These are phyloP conservation scores for Plasmopara viticola DNA, from an alignment of 352 stramenopile species.

Conservation along the genomic window DNA sequence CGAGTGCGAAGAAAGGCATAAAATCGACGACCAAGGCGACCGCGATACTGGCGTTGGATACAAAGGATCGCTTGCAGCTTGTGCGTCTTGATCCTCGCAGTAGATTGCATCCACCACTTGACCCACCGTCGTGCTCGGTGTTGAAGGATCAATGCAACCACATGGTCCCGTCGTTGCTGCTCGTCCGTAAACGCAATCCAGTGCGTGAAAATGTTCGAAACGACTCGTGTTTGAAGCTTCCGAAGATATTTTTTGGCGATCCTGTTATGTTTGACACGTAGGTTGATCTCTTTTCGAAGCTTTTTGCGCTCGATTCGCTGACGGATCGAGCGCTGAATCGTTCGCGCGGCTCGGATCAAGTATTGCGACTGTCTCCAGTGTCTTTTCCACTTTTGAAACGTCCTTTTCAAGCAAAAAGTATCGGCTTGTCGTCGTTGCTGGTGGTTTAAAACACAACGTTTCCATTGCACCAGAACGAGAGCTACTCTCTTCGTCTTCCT, in stretches of 20 bases:
- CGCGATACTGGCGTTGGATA: slow-evolving; percentile 62
- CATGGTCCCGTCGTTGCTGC: slow-evolving; percentile 40
- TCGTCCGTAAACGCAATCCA: slow-evolving; percentile 35
- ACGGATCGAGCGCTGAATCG: slow-evolving; percentile 34
- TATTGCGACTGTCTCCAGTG: slow-evolving; percentile 28
- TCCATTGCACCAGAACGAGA: slow-evolving; percentile 34
- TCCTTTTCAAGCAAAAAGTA: slow-evolving; percentile 59
- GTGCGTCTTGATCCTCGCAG: slow-evolving; percentile 18
- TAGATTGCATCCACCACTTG: slow-evolving; percentile 36
- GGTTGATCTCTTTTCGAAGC: slow-evolving; percentile 34
- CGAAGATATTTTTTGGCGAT: slow-evolving; percentile 48
- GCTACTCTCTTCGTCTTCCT: slow-evolving; percentile 17
- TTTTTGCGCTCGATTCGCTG: slow-evolving; percentile 13
- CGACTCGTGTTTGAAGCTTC: slow-evolving; percentile 43
- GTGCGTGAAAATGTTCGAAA: slow-evolving; percentile 47
- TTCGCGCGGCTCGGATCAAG: slow-evolving; percentile 18
- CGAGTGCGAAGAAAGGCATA: slow-evolving; percentile 30
- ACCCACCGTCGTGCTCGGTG: slow-evolving; percentile 43
- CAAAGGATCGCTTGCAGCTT: slow-evolving; percentile 27
- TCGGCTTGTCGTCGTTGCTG: slow-evolving; percentile 41
- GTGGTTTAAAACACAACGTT: slow-evolving; percentile 20
- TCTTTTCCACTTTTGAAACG: slow-evolving; percentile 51
- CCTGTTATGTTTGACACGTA: slow-evolving; percentile 41
- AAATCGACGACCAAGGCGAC: slow-evolving; percentile 43
- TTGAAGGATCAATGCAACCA: slow-evolving; percentile 39